Evolutionary conservation across 1,284 basidiomycete species (phyloP), one percentile per base, ranked within the genome.

Genomic region (Singerocomus inundabilis): DNA sequence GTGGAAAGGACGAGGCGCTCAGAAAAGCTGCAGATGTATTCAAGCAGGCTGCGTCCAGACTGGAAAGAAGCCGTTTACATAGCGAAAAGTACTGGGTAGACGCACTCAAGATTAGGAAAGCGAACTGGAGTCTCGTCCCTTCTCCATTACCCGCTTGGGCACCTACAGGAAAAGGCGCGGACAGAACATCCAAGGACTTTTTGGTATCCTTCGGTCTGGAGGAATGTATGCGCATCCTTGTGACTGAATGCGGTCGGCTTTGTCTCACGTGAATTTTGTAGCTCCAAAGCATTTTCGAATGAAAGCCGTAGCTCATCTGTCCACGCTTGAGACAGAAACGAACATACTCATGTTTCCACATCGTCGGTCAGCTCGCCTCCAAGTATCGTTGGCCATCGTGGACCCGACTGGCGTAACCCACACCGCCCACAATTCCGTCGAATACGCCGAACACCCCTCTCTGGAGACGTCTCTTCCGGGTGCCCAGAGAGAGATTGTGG

Each of bases 51-150:
- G 82, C 86, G 11, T 75, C 80, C 43, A 77, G 78, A 42, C 80
- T 90, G 70, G 87, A 89, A 60, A 73, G 79, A 39, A 74, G 79
- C 18, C 72, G 84, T 31, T 56, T 78, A 12, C 72, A 76, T 34
- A 79, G 80, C 29, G 87, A 89, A 61, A 79, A 74, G 52, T 91
- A 90, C 58, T 91, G 88, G 88, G 72, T 81, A 7, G 81, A 91
- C 63, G 89, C 88, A 6, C 73, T 91, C 43, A 84, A 80, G 60
- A 82, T 88, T 35, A 74, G 88, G 53, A 70, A 79, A 56, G 79
- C 75, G 5, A 91, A 91, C 54, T 91, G 88, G 89, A 78, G 83
- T 10, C 69, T 91, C 26, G 76, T 85, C 37, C 85, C 88, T 29
- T 85, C 88, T 3, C 87, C 88, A 32, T 73, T 89, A 35, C 88